These are phyloP conservation scores for Candida stauntonica DNA, from an alignment of 805 yeast species.

Conservation along the genomic window DNA sequence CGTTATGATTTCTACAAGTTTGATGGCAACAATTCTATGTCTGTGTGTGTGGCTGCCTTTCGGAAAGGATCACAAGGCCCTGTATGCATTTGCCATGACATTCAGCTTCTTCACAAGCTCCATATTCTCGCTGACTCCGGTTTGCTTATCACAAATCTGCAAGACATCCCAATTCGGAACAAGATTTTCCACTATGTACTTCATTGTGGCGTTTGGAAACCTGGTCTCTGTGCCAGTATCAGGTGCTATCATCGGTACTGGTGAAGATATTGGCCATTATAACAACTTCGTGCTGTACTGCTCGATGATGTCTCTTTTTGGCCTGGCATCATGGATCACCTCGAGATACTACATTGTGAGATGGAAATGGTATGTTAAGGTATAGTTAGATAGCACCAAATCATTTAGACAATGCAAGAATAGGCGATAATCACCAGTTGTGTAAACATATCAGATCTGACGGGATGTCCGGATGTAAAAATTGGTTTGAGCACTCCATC, in stretches of 20 bases:
- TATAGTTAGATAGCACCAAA: no score
- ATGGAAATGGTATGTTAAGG: slow-evolving; percentile 6
- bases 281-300: slow-evolving; percentile 10
- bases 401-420: no score
- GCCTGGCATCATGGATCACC: slow-evolving; percentile 6
- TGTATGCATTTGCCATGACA: slow-evolving; percentile 49
- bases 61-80: slow-evolving; percentile 38
- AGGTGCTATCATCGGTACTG: slow-evolving; percentile 40
- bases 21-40: slow-evolving; percentile 41
- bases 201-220: slow-evolving; percentile 41
- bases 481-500: neutral
- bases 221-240: slow-evolving; percentile 48
- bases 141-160: slow-evolving; percentile 60
- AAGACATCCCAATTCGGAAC: slow-evolving; percentile 62
- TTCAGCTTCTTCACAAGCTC: slow-evolving; percentile 62
- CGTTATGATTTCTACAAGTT: slow-evolving; percentile 32
- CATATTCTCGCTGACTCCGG: slow-evolving; percentile 61
- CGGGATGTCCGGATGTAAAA: neutral
- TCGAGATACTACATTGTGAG: slow-evolving; percentile 9
- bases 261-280: slow-evolving; percentile 9
- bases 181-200: slow-evolving; percentile 63
- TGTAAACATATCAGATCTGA: no score
- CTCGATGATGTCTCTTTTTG: slow-evolving; percentile 9
- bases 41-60: slow-evolving; percentile 64
- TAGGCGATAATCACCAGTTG: no score